Base-by-base conservation (phyloP, 1,284 basidiomycete species). In the Pyrrhoderma lamaoense region DNA sequence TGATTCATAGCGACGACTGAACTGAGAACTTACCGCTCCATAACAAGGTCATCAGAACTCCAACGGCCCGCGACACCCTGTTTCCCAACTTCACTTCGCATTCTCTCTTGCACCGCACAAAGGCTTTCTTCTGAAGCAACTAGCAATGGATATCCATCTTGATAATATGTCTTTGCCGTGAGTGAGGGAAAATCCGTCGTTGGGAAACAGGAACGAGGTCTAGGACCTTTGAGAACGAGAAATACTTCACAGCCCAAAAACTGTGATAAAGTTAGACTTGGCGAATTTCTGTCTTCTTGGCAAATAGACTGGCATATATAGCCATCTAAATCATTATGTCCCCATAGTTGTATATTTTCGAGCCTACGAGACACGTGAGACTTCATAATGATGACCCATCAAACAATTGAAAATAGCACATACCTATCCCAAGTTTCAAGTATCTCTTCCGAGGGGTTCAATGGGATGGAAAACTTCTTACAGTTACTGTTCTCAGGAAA, bases 81-180 rank as follows among this genome's bases (percentile, higher is more conserved):
- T 19, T 65, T 65, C 27, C 77, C 77, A 34, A 82, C 73, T 60
- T 75, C 70, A 42, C 61, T 60, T 56, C 69, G 67, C 48, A 77
- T 64, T 39, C 71, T 70, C 53, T 65, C 63, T 54, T 81, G 73
- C 23, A 82, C 62, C 19, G 68, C 72, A 8, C 45, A 59, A 51
- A 81, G 68, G 57, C 77, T 85, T 66, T 87, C 85, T 60, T 79
- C 75, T 34, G 80, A 82, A 16, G 82, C 68, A 8, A 88, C 59
- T 34, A 86, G 65, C 47, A 89, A 61, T 0, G 86, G 85, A 60
- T 78, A 89, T 47, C 76, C 80, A 59, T 89, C 86, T 62, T 88
- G 85, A 63, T 78, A 89, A 52, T 72, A 66, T 3, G 77, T 67
- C 13, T 69, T 74, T 13, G 75, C 77, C 31, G 76, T 67, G 39